Base-by-base conservation (phyloP, 2,329 filamentous ascomycete species). In the Diaporthe citri region DNA sequence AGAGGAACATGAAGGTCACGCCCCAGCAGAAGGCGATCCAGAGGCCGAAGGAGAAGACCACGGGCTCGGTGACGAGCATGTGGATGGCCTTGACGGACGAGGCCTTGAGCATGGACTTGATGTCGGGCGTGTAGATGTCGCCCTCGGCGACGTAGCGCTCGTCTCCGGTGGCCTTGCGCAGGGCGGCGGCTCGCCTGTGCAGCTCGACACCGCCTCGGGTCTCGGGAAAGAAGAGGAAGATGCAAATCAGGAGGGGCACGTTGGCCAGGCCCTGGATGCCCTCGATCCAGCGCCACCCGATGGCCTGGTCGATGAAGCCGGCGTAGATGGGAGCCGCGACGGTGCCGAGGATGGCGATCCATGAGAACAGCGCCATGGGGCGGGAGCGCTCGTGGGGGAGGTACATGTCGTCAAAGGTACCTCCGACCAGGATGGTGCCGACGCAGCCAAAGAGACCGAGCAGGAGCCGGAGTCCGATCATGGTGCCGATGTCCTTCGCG, bases 231-330 rank as follows among this genome's bases (percentile, higher is more conserved):
- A 79, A 78, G 62, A 79, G 20, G 72, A 79, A 78, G 73, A 80
- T 74, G 72, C 62, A 74, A 56, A 75, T 57, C 55, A 75, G 56
- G n/a, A 82, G 85, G 6, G 87, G 87, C 43, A 89, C 83, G 78
- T 88, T 89, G 77, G 85, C 84, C 5, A 89, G 79, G 10, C 87
- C 87, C 77, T 89, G 87, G 57, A 89, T 86, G 69, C 87, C 88
- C 79, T 89, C 83, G 36, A 88, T 85, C 88, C 88, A 89, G 72
- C 88, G 82, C 88, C 88, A 89, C 72, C 87, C 87, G 31, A 89
- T 82, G 55, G 86, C 81, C 78, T 88, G 82, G 79, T 89, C 87
- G 79, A 89, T 88, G 82, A 88, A 89, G 57, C 87, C 87, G 62
- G 87, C 86, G 78, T 89, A 88, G 78, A 89, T 88, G 52, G 88